A percentile compares a stretch with the other conserved stretches of the same genome.
phyloP scores from a whole-genome alignment of 2,329 filamentous ascomycete species.

The Cytospora leucostoma region DNA sequence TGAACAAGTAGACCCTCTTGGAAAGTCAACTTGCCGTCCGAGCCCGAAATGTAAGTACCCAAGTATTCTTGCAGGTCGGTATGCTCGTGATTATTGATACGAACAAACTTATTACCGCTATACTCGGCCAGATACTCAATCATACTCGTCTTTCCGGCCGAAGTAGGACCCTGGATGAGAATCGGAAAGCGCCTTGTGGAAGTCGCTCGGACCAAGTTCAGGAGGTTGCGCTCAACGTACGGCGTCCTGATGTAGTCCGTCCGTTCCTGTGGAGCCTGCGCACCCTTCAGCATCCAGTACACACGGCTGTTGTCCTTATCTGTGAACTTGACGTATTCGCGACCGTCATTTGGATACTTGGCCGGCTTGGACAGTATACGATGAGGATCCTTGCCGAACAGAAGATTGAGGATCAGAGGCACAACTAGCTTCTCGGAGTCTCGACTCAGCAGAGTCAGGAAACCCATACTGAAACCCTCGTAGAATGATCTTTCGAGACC shows the following conservation, averaged over 20 bases:
- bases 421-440: constrained; percentile 78
- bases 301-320: constrained; percentile 66
- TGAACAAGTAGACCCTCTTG: constrained; percentile 93
- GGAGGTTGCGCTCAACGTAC: constrained; percentile 90
- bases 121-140: constrained; percentile 97
- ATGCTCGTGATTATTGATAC: constrained; percentile 99
- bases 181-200: constrained; percentile 92
- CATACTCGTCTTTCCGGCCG: constrained; percentile 98
- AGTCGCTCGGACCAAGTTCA: constrained; percentile 90
- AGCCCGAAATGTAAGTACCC: constrained; percentile 85
- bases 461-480: constrained; percentile 98
- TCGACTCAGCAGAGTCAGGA: constrained; percentile 82
- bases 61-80: constrained; percentile 98
- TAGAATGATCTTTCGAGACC: constrained; percentile 83
- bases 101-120: constrained; percentile 94
- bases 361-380: constrained; percentile 74
- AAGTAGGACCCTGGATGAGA: constrained; percentile 93
- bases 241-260: constrained; percentile 94
- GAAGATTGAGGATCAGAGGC: constrained; percentile 77
- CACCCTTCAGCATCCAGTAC: constrained; percentile 86
- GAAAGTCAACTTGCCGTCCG: constrained; percentile 82
- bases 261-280: constrained; percentile 66
- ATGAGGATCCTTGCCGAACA: constrained; percentile 72
- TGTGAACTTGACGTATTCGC: constrained; percentile 76
- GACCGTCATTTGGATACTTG: constrained; percentile 73